phyloP scores from a whole-genome alignment of 2,329 filamentous ascomycete genomes.

The Arthrobotrys sphaeroides region DNA sequence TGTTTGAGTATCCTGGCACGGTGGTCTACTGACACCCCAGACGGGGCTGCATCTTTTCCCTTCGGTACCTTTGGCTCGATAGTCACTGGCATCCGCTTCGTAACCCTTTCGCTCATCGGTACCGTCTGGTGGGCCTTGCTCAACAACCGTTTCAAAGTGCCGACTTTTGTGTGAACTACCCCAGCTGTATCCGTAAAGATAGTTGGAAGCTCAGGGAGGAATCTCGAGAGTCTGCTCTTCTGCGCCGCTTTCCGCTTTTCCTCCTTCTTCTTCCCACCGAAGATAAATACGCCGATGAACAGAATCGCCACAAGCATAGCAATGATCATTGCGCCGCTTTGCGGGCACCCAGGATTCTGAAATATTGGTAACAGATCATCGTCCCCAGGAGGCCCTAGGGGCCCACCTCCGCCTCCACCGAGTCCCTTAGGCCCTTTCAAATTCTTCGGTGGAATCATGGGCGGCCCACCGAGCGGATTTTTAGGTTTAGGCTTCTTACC shows the following conservation, averaged over 20 bases:
- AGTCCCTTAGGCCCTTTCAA: too few relatives aligned
- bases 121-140: background rate
- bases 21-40: background rate
- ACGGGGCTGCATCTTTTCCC: too few relatives aligned
- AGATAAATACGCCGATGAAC: background rate
- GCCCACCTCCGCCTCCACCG: background rate
- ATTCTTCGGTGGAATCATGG: background rate
- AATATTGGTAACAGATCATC: background rate
- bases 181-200: background rate
- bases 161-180: background rate
- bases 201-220: background rate
- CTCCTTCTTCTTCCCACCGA: background rate
- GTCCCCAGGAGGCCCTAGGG: background rate
- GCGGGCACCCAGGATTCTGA: background rate
- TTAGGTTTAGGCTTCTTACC: background rate
- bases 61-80: background rate
- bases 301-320: background rate
- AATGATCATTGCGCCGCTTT: background rate
- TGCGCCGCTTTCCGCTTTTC: background rate
- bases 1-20: background rate
- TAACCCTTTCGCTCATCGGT: background rate
- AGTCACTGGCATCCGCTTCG: background rate
- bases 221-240: background rate
- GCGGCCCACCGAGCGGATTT: background rate
- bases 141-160: background rate